Evolutionary conservation across 2,329 filamentous ascomycete species (phyloP).

Genomic region (Beauveria scarabaeidicola): DNA sequence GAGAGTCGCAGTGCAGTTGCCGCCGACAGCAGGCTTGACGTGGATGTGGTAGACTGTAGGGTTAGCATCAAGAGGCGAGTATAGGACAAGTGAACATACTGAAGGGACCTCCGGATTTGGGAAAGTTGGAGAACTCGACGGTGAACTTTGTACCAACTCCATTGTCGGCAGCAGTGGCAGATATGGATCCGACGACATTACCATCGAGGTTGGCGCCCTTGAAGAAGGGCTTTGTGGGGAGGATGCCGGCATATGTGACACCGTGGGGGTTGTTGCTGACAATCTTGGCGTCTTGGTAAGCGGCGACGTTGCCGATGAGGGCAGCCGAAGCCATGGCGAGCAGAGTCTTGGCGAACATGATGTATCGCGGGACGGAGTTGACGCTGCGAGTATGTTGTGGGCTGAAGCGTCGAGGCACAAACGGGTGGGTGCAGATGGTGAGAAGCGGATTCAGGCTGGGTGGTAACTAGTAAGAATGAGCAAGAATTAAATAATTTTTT

Average conservation of each 20-base stretch:
- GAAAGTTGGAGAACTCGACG: slow-evolving; percentile 50
- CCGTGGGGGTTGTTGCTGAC: slow-evolving; percentile 48
- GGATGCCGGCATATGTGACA: slow-evolving; percentile 44
- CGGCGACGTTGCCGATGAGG: slow-evolving; percentile 20
- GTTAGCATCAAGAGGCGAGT: slow-evolving; percentile 9
- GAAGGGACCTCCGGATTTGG: slow-evolving; percentile 49
- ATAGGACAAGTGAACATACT: slow-evolving; percentile 32
- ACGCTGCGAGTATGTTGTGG: too few relatives aligned
- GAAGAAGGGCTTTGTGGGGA: slow-evolving; percentile 47
- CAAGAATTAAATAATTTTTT: background rate
- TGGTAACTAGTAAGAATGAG: background rate
- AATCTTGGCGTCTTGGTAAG: slow-evolving; percentile 37
- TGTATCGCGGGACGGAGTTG: background rate
- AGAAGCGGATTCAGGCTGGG: background rate
- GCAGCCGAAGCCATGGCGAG: slow-evolving; percentile 21
- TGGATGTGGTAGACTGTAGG: slow-evolving; percentile 64
- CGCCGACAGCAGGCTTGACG: slow-evolving; percentile 53
- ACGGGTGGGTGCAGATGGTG: background rate
- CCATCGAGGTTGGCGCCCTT: slow-evolving; percentile 36
- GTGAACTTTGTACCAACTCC: slow-evolving; percentile 48
- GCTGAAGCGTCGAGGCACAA: background rate
- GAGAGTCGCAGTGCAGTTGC: slow-evolving; percentile 62
- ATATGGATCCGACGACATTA: slow-evolving; percentile 47
- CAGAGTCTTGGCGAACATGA: slow-evolving; percentile 17
- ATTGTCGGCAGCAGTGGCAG: slow-evolving; percentile 34